A percentile compares a stretch with the other conserved stretches of the same genome.
Evolutionary conservation across 306 rosid species (phyloP).

Genomic region (Sphenostylis stenocarpa): DNA sequence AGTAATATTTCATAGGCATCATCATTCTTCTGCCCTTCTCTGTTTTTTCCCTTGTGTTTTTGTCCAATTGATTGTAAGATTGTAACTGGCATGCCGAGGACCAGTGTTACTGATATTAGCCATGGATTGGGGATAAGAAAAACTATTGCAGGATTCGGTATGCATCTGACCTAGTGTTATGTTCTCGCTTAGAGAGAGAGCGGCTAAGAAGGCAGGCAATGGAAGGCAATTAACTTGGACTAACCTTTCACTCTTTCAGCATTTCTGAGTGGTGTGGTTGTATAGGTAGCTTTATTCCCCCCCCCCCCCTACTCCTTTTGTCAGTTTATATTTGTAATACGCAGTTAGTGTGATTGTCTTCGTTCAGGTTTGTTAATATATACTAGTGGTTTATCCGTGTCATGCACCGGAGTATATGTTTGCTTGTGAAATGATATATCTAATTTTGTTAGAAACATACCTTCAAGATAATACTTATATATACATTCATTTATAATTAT

Average conservation of each 20-base stretch:
- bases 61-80: slow-evolving; percentile 51
- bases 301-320: slow-evolving; percentile 11
- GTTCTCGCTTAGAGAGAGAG: slow-evolving; percentile 47
- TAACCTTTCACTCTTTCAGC: slow-evolving; percentile 49
- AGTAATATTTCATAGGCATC: slow-evolving; percentile 38
- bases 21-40: slow-evolving; percentile 31
- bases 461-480: background rate
- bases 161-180: slow-evolving; percentile 75
- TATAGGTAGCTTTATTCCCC: slow-evolving; percentile 56
- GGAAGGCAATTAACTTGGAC: slow-evolving; percentile 63
- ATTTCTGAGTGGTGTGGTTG: slow-evolving; percentile 66
- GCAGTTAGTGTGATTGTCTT: slow-evolving; percentile 61
- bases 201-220: slow-evolving; percentile 41
- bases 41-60: slow-evolving; percentile 19
- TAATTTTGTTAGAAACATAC: background rate
- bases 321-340: slow-evolving; percentile 61
- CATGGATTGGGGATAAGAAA: slow-evolving; percentile 21
- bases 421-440: background rate
- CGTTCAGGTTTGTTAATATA: slow-evolving; percentile 73
- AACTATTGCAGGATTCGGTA: slow-evolving; percentile 42
- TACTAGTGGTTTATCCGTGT: background rate
- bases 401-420: slow-evolving; percentile 13
- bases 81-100: slow-evolving; percentile 60
- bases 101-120: slow-evolving; percentile 36
- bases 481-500: background rate